A percentile compares a stretch with the other conserved stretches of the same genome.
Evolutionary conservation across 345 rosid genomes (phyloP).

Genomic region (Iberis pinnata): DNA sequence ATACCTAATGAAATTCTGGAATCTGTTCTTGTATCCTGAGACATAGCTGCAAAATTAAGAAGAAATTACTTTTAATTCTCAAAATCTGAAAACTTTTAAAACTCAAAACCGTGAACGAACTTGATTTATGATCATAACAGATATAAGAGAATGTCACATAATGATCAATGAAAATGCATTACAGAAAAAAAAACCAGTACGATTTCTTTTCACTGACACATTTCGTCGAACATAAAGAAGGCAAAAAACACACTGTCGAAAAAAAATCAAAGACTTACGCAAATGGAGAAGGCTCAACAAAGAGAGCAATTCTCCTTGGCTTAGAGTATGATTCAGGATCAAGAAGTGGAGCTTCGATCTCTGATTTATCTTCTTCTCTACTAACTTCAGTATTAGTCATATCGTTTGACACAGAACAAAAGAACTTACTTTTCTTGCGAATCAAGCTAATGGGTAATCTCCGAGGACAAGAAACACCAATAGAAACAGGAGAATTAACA

Average conservation of each 20-base stretch:
- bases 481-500: slow-evolving; percentile 16
- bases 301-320: slow-evolving; percentile 88
- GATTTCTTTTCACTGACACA: slow-evolving; percentile 16
- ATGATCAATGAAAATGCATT: too few species aligned
- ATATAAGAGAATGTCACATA: too few species aligned
- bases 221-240: slow-evolving; percentile 25
- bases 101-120: too few species aligned
- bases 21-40: slow-evolving; percentile 93
- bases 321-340: slow-evolving; percentile 43
- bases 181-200: not conserved
- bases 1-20: slow-evolving; percentile 90
- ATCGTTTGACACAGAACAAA: slow-evolving; percentile 29
- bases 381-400: slow-evolving; percentile 50
- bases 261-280: slow-evolving; percentile 47
- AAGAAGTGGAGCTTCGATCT: slow-evolving; percentile 34
- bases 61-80: too few species aligned
- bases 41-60: slow-evolving; percentile 64
- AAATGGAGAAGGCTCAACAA: slow-evolving; percentile 97
- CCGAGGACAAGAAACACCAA: slow-evolving; percentile 17
- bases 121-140: too few species aligned
- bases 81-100: too few species aligned
- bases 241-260: not conserved
- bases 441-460: slow-evolving; percentile 32
- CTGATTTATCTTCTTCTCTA: slow-evolving; percentile 44
- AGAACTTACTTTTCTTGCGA: slow-evolving; percentile 10